Base-by-base conservation (phyloP, 331 rosid species). In the Malus hybrid region DNA sequence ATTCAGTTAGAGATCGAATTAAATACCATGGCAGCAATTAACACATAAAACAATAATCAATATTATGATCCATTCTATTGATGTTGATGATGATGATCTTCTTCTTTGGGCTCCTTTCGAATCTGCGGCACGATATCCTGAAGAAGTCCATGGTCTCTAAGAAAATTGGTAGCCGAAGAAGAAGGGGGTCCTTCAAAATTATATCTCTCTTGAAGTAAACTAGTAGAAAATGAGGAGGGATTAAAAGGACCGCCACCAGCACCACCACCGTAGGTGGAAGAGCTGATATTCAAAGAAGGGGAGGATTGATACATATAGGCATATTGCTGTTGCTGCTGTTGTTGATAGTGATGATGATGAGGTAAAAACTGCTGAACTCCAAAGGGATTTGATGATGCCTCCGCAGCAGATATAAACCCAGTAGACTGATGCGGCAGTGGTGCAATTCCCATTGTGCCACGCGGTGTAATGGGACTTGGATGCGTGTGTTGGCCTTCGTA, bases 401-500 rank as follows among this genome's bases (percentile, higher is more conserved):
- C 46, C 13, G 10, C 57, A 6, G 20, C 57, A 15, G 57, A 52
- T 52, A 52, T 52, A 52, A 55, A 68, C 44, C 27, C 36, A 16
- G 59, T 34, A 12, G 70, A 73, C 44, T 48, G 84, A 57, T 55
- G 77, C 42, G 8, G 77, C 32, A 22, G 71, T 4, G 83, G 80
- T 70, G 80, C 10, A 33, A 87, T 69, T 32, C 89, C 91, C 10
- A 87, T 70, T 72, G 82, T 65, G 5, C 84, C 88, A 19, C 91
- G 93, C 1, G 89, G 84, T 2, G 84, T 68, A 29, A 78, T 79
- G 15, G 99, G 97, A 9, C 86, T 77, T 6, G 83, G 88, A 70
- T 95, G 99, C 1, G 65, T 89, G 90, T 95, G 99, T n/a, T 88
- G 90, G 16, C 99, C 99, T 81, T 95, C 99, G 73, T 95, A 95